Evolutionary conservation across 148 eudicot genomes (phyloP), one percentile per base, ranked within the genome.

Genomic region (Rhododendron ferrugineum): DNA sequence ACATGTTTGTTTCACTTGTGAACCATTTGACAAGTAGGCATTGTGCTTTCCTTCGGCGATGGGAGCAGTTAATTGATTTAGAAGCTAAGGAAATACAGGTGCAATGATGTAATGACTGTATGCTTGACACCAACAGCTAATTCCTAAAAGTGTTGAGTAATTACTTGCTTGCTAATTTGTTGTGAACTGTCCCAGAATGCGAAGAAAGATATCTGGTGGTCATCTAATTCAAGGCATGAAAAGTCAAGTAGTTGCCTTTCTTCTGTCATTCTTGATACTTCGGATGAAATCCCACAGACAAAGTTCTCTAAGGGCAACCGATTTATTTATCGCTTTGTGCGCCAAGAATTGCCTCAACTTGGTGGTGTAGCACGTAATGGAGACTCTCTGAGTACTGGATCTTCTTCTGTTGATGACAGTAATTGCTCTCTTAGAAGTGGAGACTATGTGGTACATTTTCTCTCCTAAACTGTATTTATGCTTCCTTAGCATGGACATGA

Each of bases 61-160:
- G 99, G 98, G 96, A 97, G 87, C 87, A 88, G 85, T 88, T 95
- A 50, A 89, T 97, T 77, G 99, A 97, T 90, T 92, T 97, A 83
- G 99, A 95, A 90, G 98, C 99, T 84, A 93, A 90, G 88, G 96
- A 93, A 88, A 47, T 86, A 86, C 96, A 92, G 98, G 99, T 95
- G 79, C 66, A 15, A 20, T 83, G 58, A 54, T 56, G 23, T 84
- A 10, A 81, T 23, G 46, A 49, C 32, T 42, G 4, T 68, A 32
- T 79, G 75, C 78, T 36, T 58, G 15, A 64, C 80, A 47, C 46
- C 22, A 49, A 74, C 49, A 50, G 42, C 34, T 52, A 44, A 34
- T 46, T 36, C 3, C 44, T 68, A 62, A 47, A 68, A 72, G 23
- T 6, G 58, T 37, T 81, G 50, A 54, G 8, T 62, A 79, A 77